Evolutionary conservation across 768 basidiomycete genomes (phyloP).

Genomic region (Podaxis sp.): DNA sequence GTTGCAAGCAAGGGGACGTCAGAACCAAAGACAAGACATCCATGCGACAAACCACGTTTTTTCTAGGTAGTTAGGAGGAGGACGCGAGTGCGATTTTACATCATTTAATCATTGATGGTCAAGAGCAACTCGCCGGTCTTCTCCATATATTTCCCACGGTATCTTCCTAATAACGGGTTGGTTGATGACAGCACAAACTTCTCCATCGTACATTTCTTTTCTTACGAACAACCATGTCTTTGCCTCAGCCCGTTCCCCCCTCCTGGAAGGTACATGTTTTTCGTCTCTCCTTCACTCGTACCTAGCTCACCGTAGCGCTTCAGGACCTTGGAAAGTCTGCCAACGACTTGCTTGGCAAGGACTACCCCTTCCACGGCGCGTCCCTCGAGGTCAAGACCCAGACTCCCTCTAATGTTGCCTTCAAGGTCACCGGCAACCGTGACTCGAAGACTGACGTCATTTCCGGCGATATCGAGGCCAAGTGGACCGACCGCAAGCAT

Average conservation of each 20-base stretch:
- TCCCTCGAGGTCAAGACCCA: slow-evolving; percentile 86
- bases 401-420: slow-evolving; percentile 85
- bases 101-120: slow-evolving; percentile 7
- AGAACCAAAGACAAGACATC: not conserved
- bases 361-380: slow-evolving; percentile 79
- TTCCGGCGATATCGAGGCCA: slow-evolving; percentile 91
- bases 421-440: slow-evolving; percentile 88
- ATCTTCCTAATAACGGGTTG: slow-evolving; percentile 17
- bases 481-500: slow-evolving; percentile 88
- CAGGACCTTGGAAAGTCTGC: slow-evolving; percentile 97
- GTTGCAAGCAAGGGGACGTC: not conserved
- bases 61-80: not conserved
- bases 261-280: slow-evolving; percentile 83
- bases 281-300: not conserved
- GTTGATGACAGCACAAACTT: slow-evolving; percentile 8
- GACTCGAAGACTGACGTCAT: slow-evolving; percentile 75
- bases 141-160: slow-evolving; percentile 21
- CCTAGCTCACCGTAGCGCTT: slow-evolving; percentile 13
- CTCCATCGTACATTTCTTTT: slow-evolving; percentile 19
- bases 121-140: slow-evolving; percentile 16
- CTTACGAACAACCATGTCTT: slow-evolving; percentile 61
- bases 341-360: slow-evolving; percentile 90
- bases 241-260: slow-evolving; percentile 94
- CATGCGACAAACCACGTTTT: not conserved
- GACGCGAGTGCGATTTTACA: not conserved